A percentile compares a stretch with the other conserved stretches of the same genome.
phyloP scores from a whole-genome alignment of 2,329 filamentous ascomycete genomes.

The Monosporascus sp. region DNA sequence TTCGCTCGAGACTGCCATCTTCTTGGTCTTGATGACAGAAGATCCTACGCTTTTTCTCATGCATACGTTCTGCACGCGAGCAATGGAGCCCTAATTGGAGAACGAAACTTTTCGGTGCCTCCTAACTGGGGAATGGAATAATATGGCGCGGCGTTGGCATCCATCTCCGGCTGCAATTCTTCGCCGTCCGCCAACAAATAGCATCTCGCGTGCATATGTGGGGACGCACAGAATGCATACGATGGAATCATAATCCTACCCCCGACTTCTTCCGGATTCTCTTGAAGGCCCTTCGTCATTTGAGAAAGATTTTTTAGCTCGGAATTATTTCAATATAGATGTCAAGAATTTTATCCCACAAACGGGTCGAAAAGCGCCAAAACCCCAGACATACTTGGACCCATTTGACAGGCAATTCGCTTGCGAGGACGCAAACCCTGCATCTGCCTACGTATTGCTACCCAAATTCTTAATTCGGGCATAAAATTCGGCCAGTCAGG shows the following conservation, averaged over 20 bases:
- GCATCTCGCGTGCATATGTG: background rate
- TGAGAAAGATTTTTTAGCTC: too few species aligned
- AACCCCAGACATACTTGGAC: background rate
- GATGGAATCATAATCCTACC: background rate
- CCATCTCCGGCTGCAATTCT: background rate
- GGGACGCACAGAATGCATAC: background rate
- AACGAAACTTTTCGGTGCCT: background rate
- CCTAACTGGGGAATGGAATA: background rate
- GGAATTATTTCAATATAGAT: too few species aligned
- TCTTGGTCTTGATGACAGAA: background rate
- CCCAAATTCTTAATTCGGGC: background rate
- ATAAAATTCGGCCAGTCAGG: background rate
- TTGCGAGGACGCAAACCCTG: background rate
- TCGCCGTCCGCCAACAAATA: background rate
- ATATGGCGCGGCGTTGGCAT: background rate
- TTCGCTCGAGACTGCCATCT: background rate
- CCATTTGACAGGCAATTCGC: background rate
- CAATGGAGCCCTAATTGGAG: background rate
- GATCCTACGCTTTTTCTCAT: background rate
- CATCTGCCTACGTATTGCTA: background rate
- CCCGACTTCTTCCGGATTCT: background rate
- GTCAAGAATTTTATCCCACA: too few species aligned
- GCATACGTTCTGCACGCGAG: background rate
- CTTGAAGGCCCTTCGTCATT: background rate
- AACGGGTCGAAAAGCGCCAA: background rate